Evolutionary conservation across 202 grass and related monocot genomes (phyloP).

Genomic region (Elaeis oleifera): DNA sequence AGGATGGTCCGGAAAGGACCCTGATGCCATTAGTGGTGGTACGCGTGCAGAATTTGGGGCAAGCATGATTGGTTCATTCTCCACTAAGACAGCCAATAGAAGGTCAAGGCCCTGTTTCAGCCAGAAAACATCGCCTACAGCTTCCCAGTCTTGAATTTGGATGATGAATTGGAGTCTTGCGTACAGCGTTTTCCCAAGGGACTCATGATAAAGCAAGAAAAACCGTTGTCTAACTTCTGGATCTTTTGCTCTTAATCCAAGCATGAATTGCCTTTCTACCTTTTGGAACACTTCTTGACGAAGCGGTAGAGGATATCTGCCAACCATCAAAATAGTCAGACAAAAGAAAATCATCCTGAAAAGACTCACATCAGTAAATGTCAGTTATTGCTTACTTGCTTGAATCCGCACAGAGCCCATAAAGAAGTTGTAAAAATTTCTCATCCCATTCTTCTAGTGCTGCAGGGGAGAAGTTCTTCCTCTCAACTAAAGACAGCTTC

Average conservation of each 20-base stretch:
- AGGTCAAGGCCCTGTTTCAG: slow-evolving; percentile 97
- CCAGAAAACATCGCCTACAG: slow-evolving; percentile 95
- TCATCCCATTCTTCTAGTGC: slow-evolving; percentile 88
- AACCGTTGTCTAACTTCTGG: slow-evolving; percentile 82
- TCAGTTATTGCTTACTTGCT: slow-evolving; percentile 48
- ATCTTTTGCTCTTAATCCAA: slow-evolving; percentile 91
- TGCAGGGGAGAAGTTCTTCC: slow-evolving; percentile 58
- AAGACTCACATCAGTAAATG: neutral
- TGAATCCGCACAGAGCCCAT: slow-evolving; percentile 77
- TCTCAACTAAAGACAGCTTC: slow-evolving; percentile 86
- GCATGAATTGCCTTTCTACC: slow-evolving; percentile 88
- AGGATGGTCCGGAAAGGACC: slow-evolving; percentile 47
- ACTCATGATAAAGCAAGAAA: slow-evolving; percentile 86
- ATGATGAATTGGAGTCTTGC: slow-evolving; percentile 95
- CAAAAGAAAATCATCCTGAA: neutral
- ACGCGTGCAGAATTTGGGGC: slow-evolving; percentile 90
- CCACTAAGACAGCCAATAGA: slow-evolving; percentile 87
- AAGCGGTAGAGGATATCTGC: slow-evolving; percentile 57
- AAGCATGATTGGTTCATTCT: slow-evolving; percentile 86
- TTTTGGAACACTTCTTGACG: slow-evolving; percentile 88
- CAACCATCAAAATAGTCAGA: slow-evolving; percentile 32
- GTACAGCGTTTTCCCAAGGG: slow-evolving; percentile 63
- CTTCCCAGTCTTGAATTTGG: slow-evolving; percentile 90
- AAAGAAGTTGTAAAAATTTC: slow-evolving; percentile 89
- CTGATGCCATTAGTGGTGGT: slow-evolving; percentile 60